Conservation (phyloP, 2,329 filamentous ascomycete genomes). For the Penicillium sp. region DNA sequence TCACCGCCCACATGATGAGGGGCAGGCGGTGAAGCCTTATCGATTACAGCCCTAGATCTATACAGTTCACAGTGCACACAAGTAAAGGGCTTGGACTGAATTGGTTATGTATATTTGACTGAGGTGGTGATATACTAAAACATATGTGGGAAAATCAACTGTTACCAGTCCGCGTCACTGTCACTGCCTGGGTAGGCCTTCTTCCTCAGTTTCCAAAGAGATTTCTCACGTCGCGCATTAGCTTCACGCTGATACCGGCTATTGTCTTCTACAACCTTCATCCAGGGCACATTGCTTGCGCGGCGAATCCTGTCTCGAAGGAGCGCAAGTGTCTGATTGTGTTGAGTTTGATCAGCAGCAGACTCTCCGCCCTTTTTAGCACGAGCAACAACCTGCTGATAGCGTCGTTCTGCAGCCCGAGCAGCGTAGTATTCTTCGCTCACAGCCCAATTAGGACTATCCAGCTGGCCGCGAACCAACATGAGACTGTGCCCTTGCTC, state of each 20-base stretch:
- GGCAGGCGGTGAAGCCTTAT: neutral
- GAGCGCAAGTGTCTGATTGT: constrained; percentile 23
- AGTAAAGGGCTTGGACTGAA: neutral
- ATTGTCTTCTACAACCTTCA: constrained; percentile 39
- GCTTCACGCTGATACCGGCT: constrained; percentile 29
- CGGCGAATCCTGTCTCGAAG: constrained; percentile 36
- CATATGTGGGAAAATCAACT: neutral
- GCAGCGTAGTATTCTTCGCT: constrained; percentile 45
- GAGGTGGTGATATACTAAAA: neutral
- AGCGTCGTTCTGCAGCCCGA: constrained; percentile 36
- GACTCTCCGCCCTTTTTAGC: constrained; percentile 18
- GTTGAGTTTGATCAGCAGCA: constrained; percentile 13
- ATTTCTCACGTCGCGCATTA: constrained; percentile 28
- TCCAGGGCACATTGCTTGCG: constrained; percentile 43
- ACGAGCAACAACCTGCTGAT: constrained; percentile 25
- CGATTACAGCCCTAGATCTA: neutral
- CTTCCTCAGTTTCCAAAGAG: constrained; percentile 42
- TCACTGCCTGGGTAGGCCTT: constrained; percentile 39
- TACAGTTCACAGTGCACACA: neutral
- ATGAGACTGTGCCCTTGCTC: constrained; percentile 43
- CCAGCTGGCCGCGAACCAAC: constrained; percentile 49
- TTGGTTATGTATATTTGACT: neutral
- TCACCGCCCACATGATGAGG: neutral
- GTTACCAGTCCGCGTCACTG: constrained; percentile 37
- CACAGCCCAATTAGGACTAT: constrained; percentile 48